A percentile compares a stretch with the other conserved stretches of the same genome.
These are phyloP conservation scores for Aphanoascus verrucosus DNA, from an alignment of 2,329 filamentous ascomycete species.

Conservation along the genomic window DNA sequence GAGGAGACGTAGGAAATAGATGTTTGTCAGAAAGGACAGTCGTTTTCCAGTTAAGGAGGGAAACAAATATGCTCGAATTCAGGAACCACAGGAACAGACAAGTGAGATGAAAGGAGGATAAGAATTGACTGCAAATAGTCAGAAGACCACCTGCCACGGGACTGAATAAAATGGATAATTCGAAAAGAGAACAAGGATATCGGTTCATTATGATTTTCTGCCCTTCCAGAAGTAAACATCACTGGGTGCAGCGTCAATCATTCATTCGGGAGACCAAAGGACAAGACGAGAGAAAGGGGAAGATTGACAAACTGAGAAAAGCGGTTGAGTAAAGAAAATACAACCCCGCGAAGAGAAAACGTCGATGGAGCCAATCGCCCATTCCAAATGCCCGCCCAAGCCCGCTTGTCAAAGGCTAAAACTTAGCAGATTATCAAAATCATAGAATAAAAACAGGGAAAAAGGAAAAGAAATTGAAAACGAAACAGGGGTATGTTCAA, in stretches of 20 bases:
- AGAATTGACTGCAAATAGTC: slow-evolving; percentile 12
- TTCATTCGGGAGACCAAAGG: background rate
- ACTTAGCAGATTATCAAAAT: slow-evolving; percentile 3
- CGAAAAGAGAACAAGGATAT: slow-evolving; percentile 9
- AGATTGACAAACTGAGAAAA: background rate
- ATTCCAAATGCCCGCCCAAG: slow-evolving; percentile 13
- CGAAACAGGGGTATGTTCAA: slow-evolving; percentile 9
- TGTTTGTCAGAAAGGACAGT: background rate
- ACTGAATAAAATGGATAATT: slow-evolving; percentile 15
- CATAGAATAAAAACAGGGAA: background rate
- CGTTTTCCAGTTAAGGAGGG: background rate
- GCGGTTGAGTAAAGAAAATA: background rate
- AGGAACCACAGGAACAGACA: too few relatives aligned
- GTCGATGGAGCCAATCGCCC: slow-evolving; percentile 7
- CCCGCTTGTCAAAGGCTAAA: slow-evolving; percentile 12
- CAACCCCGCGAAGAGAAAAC: background rate
- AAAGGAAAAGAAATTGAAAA: slow-evolving; percentile 3
- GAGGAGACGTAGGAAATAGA: background rate
- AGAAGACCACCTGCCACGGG: slow-evolving; percentile 16
- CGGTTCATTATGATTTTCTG: slow-evolving; percentile 16
- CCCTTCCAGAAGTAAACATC: slow-evolving; percentile 8
- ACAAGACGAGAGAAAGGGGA: background rate
- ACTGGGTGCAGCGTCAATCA: slow-evolving; percentile 1
- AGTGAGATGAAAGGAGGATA: too few relatives aligned
- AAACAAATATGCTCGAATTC: background rate